These are phyloP conservation scores for Annulohypoxylon truncatum DNA, from an alignment of 2,329 filamentous ascomycete species.

Conservation along the genomic window DNA sequence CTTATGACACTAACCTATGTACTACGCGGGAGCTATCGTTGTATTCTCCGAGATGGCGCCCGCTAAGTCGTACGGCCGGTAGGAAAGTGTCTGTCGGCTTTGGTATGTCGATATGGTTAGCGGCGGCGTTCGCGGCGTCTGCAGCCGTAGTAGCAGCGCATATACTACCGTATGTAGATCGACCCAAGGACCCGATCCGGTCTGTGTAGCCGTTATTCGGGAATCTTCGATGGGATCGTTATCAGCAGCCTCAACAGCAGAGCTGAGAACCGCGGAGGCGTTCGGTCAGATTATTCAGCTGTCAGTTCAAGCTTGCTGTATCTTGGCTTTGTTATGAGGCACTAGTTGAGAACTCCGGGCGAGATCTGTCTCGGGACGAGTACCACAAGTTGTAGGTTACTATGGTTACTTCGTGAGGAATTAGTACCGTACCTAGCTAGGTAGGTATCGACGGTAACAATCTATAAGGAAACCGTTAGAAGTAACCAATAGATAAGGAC, in stretches of 20 bases:
- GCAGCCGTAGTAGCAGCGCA: not conserved
- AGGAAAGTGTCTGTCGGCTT: not conserved
- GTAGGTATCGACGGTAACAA: not conserved
- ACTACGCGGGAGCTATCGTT: not conserved
- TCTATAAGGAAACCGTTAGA: not conserved
- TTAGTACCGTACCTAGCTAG: not conserved
- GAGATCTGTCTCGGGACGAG: not conserved
- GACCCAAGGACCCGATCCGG: not conserved
- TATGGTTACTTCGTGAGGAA: constrained; percentile 15
- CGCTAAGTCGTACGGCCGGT: constrained; percentile 3
- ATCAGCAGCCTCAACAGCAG: not conserved
- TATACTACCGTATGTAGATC: not conserved
- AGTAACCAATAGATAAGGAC: not conserved
- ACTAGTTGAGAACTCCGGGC: not conserved
- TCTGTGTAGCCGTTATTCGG: not conserved
- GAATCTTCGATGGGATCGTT: not conserved
- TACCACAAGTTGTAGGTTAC: constrained; percentile 8
- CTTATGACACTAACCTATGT: no score
- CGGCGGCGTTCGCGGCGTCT: not conserved
- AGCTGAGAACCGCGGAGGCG: not conserved
- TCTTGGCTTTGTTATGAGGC: not conserved
- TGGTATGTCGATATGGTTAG: not conserved
- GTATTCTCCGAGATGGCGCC: constrained; percentile 2
- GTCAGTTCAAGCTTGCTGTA: not conserved
- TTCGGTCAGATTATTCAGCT: not conserved